Conservation (phyloP, 345 rosid species). For the Balakata baccata region DNA sequence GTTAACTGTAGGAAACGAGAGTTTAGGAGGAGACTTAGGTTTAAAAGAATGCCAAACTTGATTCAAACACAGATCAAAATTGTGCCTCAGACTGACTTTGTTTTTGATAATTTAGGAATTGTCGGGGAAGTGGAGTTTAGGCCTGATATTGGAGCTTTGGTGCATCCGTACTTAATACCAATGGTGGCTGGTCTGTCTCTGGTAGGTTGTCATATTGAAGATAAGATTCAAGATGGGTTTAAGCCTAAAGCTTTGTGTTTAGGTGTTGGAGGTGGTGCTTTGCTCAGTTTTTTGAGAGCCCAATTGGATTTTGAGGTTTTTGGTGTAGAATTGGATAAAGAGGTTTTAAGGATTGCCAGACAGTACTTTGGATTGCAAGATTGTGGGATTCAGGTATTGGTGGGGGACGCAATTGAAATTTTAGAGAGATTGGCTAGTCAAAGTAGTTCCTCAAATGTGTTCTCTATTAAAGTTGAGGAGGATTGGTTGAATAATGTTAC, state of each 20-base stretch:
- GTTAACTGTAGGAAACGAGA: conserved; percentile 34
- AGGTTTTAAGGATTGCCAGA: conserved; percentile 58
- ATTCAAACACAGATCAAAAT: conserved; percentile 61
- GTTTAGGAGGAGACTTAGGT: conserved; percentile 79
- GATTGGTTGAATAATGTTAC: not conserved
- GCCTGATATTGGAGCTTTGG: conserved; percentile 49
- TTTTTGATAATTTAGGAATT: conserved; percentile 24
- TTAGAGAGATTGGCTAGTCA: conserved; percentile 38
- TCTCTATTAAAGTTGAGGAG: conserved; percentile 5
- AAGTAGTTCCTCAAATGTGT: conserved; percentile 10
- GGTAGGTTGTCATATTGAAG: conserved; percentile 31
- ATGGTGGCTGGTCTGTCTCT: conserved; percentile 69
- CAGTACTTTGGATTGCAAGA: conserved; percentile 64
- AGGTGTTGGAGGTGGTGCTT: conserved; percentile 87
- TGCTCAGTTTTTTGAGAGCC: conserved; percentile 57
- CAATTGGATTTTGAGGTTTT: conserved; percentile 57
- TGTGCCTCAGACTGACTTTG: conserved; percentile 23
- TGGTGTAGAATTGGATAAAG: conserved; percentile 65
- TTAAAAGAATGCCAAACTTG: conserved; percentile 78
- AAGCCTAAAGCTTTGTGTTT: conserved; percentile 70
- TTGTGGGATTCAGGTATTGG: conserved; percentile 31
- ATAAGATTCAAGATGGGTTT: conserved; percentile 19
- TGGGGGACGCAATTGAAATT: conserved; percentile 55
- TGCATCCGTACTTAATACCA: conserved; percentile 71
- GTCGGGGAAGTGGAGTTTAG: conserved; percentile 34